Percentiles rank a stretch among this genome's conserved stretches.
Evolutionary conservation across 257 asterid genomes (phyloP).

Genomic region (Osmanthus fragrans): DNA sequence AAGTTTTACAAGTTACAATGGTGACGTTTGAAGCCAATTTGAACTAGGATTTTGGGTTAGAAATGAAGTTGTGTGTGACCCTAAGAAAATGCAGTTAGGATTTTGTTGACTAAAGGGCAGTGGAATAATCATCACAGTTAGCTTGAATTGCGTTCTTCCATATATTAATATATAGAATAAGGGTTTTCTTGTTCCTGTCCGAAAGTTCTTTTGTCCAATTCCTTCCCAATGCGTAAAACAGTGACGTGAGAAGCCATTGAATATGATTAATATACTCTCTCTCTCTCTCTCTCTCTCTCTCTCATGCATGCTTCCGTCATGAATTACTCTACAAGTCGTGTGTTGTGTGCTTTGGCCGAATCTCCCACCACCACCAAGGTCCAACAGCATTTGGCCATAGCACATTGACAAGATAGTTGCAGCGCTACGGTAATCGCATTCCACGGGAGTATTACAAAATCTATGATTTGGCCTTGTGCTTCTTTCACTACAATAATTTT

Average conservation of each 20-base stretch:
- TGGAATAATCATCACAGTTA: slow-evolving; percentile 78
- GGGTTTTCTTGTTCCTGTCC: slow-evolving; percentile 25
- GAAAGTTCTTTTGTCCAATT: slow-evolving; percentile 50
- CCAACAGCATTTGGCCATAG: too few relatives aligned
- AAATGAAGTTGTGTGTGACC: slow-evolving; percentile 36
- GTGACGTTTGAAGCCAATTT: neutral
- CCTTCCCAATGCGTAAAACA: slow-evolving; percentile 45
- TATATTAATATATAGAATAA: slow-evolving; percentile 21
- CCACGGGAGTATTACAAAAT: too few relatives aligned
- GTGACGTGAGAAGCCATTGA: slow-evolving; percentile 33
- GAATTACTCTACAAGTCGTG: neutral
- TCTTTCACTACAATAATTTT: too few relatives aligned
- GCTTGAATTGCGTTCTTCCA: slow-evolving; percentile 42
- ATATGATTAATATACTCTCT: neutral
- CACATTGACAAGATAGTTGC: too few relatives aligned
- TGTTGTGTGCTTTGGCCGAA: neutral
- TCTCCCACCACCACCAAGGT: too few relatives aligned
- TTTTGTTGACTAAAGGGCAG: slow-evolving; percentile 57
- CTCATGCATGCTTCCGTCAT: neutral
- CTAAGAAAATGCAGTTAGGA: slow-evolving; percentile 54
- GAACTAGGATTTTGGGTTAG: neutral
- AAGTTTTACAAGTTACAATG: neutral
- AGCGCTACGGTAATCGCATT: too few relatives aligned
- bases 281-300: neutral
- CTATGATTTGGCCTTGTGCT: too few relatives aligned